phyloP scores from a whole-genome alignment of 805 yeast species.

The Starmerella davenportii region DNA sequence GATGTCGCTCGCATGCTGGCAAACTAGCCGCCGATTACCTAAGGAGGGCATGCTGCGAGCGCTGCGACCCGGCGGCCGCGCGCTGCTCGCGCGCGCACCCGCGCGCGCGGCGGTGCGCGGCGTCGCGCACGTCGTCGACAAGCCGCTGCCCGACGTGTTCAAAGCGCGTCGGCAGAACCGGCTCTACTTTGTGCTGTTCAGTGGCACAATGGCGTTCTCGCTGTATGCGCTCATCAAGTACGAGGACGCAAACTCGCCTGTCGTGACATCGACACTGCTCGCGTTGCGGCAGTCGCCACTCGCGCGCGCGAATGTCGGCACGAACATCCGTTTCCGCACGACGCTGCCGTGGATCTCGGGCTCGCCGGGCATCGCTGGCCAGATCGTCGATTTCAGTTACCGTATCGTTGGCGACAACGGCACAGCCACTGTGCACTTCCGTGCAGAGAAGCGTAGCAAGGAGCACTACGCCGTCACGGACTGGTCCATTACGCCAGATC shows the following conservation, averaged over 20 bases:
- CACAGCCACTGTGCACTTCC: slow-evolving; percentile 37
- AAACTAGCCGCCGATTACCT: not conserved
- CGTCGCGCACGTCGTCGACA: slow-evolving; percentile 27
- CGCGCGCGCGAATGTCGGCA: slow-evolving; percentile 51
- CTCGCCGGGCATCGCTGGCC: slow-evolving; percentile 62
- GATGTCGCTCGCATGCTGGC: slow-evolving; percentile 9
- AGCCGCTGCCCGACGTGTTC: slow-evolving; percentile 47
- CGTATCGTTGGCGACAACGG: slow-evolving; percentile 49
- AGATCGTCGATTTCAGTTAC: slow-evolving; percentile 58
- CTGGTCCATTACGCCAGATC: slow-evolving; percentile 43
- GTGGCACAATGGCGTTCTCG: slow-evolving; percentile 35
- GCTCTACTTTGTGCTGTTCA: slow-evolving; percentile 37
- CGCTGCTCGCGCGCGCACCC: not conserved
- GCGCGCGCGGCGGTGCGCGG: not conserved
- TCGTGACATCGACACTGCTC: slow-evolving; percentile 71
- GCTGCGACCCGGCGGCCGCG: not conserved
- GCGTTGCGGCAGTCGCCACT: slow-evolving; percentile 57
- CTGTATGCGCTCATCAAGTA: slow-evolving; percentile 67
- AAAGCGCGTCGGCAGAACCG: slow-evolving; percentile 35
- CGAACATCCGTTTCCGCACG: slow-evolving; percentile 52
- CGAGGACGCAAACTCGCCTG: slow-evolving; percentile 80
- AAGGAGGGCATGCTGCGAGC: not conserved
- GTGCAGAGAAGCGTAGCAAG: slow-evolving; percentile 50
- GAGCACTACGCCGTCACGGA: slow-evolving; percentile 37
- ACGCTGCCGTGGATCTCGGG: slow-evolving; percentile 85